Evolutionary conservation across 2,329 filamentous ascomycete species (phyloP).

Genomic region (Claviceps africana): DNA sequence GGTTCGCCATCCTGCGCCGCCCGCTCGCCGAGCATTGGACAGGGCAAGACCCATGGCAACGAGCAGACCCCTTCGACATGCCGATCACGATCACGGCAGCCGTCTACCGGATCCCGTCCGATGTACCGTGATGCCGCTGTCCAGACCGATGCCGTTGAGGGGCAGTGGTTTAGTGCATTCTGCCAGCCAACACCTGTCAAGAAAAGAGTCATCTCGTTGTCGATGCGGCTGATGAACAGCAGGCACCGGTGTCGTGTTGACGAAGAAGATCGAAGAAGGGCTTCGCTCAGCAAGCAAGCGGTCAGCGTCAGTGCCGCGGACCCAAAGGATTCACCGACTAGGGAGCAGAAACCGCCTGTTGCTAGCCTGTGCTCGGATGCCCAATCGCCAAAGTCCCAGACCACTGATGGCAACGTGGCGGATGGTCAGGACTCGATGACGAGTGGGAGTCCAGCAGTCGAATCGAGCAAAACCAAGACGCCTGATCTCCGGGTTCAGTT

Average conservation of each 20-base stretch:
- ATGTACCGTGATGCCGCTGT: slow-evolving; percentile 37
- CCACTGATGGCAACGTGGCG: slow-evolving; percentile 13
- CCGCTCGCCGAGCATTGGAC: slow-evolving; percentile 22
- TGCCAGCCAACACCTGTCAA: slow-evolving; percentile 24
- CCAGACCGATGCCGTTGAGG: slow-evolving; percentile 41
- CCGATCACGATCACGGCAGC: slow-evolving; percentile 23
- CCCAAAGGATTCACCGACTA: slow-evolving; percentile 21
- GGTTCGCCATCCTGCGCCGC: slow-evolving; percentile 32
- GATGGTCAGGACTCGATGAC: slow-evolving; percentile 17
- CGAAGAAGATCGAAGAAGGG: slow-evolving; percentile 23
- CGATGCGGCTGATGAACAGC: slow-evolving; percentile 36
- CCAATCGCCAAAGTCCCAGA: slow-evolving; percentile 12
- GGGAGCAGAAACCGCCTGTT: slow-evolving; percentile 15
- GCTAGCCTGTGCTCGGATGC: slow-evolving; percentile 11
- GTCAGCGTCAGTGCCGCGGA: slow-evolving; percentile 25
- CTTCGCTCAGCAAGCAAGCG: slow-evolving; percentile 9
- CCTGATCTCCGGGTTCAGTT: slow-evolving; percentile 40
- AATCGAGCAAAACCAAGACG: slow-evolving; percentile 22
- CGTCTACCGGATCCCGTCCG: slow-evolving; percentile 24
- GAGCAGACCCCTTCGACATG: slow-evolving; percentile 15
- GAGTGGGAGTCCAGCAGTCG: not conserved
- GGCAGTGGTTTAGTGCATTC: slow-evolving; percentile 35
- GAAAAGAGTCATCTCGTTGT: slow-evolving; percentile 38
- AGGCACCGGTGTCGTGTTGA: slow-evolving; percentile 29
- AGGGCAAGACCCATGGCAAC: slow-evolving; percentile 13